Percentiles rank a stretch among this genome's conserved stretches.
phyloP scores from a whole-genome alignment of 2,329 filamentous ascomycete genomes.

The Xylariaceae sp. region DNA sequence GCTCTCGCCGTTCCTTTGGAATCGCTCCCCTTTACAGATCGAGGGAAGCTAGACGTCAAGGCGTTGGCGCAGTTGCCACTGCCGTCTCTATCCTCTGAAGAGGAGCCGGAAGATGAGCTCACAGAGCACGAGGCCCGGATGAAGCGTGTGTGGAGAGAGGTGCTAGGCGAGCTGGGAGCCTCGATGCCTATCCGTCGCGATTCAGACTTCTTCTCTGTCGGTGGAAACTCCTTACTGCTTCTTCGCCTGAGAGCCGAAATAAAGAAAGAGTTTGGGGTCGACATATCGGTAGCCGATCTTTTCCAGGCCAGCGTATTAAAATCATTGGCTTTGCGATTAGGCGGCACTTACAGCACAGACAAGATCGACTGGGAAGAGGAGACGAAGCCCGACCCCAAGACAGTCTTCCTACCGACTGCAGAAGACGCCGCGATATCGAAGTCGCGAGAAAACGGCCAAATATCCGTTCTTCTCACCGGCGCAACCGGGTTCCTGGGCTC shows the following conservation, averaged over 20 bases:
- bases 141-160: constrained; percentile 5
- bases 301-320: constrained; percentile 18
- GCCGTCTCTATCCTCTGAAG: background rate
- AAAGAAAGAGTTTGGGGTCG: constrained; percentile 3
- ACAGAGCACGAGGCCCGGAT: constrained; percentile 6
- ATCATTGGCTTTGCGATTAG: constrained; percentile 18
- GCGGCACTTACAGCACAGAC: background rate
- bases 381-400: constrained; percentile 1
- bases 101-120: background rate
- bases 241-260: constrained; percentile 16
- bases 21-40: constrained; percentile 13
- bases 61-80: constrained; percentile 12
- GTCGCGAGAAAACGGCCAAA: background rate
- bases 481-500: constrained; percentile 12
- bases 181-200: background rate
- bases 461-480: constrained; percentile 6
- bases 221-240: constrained; percentile 27
- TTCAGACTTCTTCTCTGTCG: constrained; percentile 28
- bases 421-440: background rate
- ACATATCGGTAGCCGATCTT: constrained; percentile 11
- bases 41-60: constrained; percentile 19
- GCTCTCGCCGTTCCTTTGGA: background rate
- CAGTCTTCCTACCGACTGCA: constrained; percentile 10
- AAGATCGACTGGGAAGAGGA: constrained; percentile 22
- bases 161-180: constrained; percentile 1